Evolutionary conservation across 106 monocot species (phyloP).

Genomic region (Dendrobium catenatum): DNA sequence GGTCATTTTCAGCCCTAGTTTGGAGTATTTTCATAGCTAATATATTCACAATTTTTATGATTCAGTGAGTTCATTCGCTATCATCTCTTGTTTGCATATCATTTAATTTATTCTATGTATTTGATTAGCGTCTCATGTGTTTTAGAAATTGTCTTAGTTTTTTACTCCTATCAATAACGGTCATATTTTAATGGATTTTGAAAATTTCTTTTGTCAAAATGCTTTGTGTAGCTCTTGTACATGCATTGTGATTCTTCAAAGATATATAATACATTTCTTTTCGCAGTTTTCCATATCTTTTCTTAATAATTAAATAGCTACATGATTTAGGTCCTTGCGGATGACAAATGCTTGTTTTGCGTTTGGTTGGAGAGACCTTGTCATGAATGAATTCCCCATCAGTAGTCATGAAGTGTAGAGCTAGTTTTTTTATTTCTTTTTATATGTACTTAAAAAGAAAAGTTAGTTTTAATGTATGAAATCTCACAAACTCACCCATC

Average conservation of each 20-base stretch:
- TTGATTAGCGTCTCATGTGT: background rate
- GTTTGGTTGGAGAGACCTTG: too few relatives aligned
- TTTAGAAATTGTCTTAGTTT: background rate
- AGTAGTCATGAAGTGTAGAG: too few relatives aligned
- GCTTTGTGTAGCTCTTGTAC: background rate
- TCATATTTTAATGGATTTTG: background rate
- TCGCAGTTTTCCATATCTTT: background rate
- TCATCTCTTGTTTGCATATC: background rate
- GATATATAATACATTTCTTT: background rate
- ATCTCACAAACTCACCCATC: too few relatives aligned
- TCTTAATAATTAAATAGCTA: background rate
- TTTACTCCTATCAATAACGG: background rate
- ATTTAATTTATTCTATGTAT: background rate
- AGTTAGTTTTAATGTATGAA: too few relatives aligned
- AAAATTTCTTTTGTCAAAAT: background rate
- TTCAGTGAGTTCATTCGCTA: background rate
- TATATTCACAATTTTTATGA: background rate
- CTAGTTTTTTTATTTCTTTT: too few relatives aligned
- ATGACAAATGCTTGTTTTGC: too few relatives aligned
- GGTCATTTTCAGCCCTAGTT: conserved; percentile 6
- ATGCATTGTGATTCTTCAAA: conserved; percentile 1
- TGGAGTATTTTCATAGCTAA: background rate
- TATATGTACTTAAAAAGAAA: too few relatives aligned
- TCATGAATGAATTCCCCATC: too few relatives aligned
- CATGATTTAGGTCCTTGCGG: too few relatives aligned